phyloP scores from a whole-genome alignment of 805 yeast species.

The Komagataella pseudopastoris region DNA sequence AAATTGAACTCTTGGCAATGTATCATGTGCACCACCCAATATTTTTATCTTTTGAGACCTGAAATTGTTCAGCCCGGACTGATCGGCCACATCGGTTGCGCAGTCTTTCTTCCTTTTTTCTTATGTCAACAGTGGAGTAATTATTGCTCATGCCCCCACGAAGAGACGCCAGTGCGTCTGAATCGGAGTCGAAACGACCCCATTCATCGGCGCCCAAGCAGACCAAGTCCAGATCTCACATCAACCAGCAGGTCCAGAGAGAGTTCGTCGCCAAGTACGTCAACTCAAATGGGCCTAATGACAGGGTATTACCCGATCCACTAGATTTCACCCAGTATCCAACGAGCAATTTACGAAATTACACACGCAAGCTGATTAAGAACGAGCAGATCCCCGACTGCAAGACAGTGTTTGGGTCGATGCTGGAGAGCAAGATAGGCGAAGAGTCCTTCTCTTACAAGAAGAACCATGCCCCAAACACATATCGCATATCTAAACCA shows the following conservation, averaged over 20 bases:
- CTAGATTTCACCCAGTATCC: constrained; percentile 59
- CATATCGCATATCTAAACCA: constrained; percentile 33
- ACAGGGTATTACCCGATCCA: constrained; percentile 36
- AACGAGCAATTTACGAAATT: constrained; percentile 51
- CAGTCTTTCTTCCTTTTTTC: not conserved
- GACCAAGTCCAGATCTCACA: constrained; percentile 45
- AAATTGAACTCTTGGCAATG: not conserved
- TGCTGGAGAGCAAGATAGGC: constrained; percentile 63
- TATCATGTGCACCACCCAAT: not conserved
- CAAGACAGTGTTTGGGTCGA: constrained; percentile 53
- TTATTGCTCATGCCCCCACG: not conserved
- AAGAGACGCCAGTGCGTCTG: constrained; percentile 9
- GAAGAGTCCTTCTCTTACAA: constrained; percentile 40
- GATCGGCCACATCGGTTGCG: not conserved
- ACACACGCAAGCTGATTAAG: constrained; percentile 35
- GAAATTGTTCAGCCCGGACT: not conserved
- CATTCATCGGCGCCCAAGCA: constrained; percentile 21
- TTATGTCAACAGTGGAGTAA: not conserved
- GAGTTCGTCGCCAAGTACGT: constrained; percentile 56
- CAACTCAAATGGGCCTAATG: constrained; percentile 61
- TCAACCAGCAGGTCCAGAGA: constrained; percentile 57
- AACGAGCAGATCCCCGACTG: constrained; percentile 41
- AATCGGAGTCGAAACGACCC: constrained; percentile 15
- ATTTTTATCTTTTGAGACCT: not conserved
- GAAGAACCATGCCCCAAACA: constrained; percentile 10